Evolutionary conservation across 1,284 basidiomycete genomes (phyloP).

Genomic region (Cryptococcus wingfieldii): DNA sequence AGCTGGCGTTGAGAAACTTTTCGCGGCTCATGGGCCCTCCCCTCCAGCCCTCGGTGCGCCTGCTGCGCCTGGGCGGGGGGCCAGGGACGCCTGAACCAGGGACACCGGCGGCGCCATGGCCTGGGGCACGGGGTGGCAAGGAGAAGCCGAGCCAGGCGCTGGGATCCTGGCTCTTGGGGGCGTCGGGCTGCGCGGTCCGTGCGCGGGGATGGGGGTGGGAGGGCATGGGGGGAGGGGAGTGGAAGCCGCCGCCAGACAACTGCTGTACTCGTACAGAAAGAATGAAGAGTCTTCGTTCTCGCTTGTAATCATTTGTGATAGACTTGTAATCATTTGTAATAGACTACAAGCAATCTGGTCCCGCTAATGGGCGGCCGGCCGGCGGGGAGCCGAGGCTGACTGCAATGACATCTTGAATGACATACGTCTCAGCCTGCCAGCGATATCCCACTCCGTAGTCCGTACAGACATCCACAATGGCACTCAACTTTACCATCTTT

Average conservation of each 20-base stretch:
- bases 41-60: conserved; percentile 53
- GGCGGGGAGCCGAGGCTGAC: too few relatives aligned
- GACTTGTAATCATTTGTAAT: too few relatives aligned
- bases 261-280: too few relatives aligned
- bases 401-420: too few relatives aligned
- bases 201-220: neutral
- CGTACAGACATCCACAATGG: neutral
- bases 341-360: too few relatives aligned
- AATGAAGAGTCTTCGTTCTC: too few relatives aligned
- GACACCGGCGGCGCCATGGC: conserved; percentile 45
- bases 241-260: neutral
- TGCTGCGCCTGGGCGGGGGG: conserved; percentile 64
- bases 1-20: conserved; percentile 88
- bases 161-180: conserved; percentile 34
- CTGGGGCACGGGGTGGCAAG: conserved; percentile 65
- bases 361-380: too few relatives aligned
- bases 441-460: too few relatives aligned
- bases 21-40: conserved; percentile 71
- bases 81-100: conserved; percentile 37
- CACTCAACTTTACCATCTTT: conserved; percentile 36
- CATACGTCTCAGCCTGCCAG: too few relatives aligned
- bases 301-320: too few relatives aligned
- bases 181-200: conserved; percentile 19
- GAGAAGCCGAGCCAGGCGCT: conserved; percentile 66
- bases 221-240: neutral